Base-by-base conservation (phyloP, 2,329 filamentous ascomycete genomes). In the Stemphylium lycopersici region DNA sequence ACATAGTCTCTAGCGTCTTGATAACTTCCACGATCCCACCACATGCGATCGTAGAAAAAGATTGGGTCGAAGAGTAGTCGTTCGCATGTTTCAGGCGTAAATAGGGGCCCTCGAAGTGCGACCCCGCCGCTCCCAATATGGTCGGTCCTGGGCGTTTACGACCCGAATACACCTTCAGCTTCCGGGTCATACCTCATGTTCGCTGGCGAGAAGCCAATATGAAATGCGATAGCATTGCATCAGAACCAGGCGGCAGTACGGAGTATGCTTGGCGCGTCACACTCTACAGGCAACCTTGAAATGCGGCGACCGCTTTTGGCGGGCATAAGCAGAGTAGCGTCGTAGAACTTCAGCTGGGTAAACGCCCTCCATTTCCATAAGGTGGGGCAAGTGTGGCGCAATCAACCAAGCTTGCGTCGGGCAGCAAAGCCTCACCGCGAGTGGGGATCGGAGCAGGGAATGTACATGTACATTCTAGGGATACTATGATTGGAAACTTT, bases 301-400 rank as follows among this genome's bases (percentile, higher is more conserved):
- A 46, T 46, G 36, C 20, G 43, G 11, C 22, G n/a, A 12, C 20
- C 18, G 15, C 16, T 20, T 8, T 24, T 38, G 12, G 2, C 11
- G 20, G 33, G 33, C 16, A 13, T 46, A 36, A 46, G 22, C 22
- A 4, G 22, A 20, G 20, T 7, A 6, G 12, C 38, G 11, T 40
- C 13, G 20, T 24, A 10, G 22, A 16, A 3, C 13, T 34, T 36
- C 47, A 49, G 38, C 47, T 49, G 18, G 40, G n/a, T 10, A 18
- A 13, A 4, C 20, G 33, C 24, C 44, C 41, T 43, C 36, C 16
- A 48, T 24, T 22, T 31, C 43, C 39, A 24, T 36, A 20, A 42
- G 24, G 54, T 49, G 54, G 54, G 54, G 54, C 41, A 52, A 45
- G 37, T 52, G 54, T 56, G 54, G 54, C 54, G 54, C 54, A 56